These are phyloP conservation scores for Juglanconis juglandina DNA, from an alignment of 2,329 filamentous ascomycete species.

Conservation along the genomic window DNA sequence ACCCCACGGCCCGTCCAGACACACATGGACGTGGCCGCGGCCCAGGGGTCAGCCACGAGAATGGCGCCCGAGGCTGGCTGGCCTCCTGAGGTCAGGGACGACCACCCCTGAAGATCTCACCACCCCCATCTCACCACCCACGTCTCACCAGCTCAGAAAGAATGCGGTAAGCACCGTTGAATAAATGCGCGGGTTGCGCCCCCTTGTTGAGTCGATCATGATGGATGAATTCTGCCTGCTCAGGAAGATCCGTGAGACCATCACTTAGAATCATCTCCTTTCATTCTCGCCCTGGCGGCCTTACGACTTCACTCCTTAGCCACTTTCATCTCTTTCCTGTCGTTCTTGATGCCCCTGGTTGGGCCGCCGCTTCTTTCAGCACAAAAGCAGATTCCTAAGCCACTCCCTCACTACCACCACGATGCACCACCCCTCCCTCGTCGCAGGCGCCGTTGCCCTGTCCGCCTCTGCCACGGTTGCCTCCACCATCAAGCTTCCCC, in stretches of 20 bases:
- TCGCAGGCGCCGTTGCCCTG: neutral
- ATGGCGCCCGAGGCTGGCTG: neutral
- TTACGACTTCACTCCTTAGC: neutral
- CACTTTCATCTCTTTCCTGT: neutral
- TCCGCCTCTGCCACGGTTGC: neutral
- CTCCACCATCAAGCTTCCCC: neutral
- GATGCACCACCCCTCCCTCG: neutral
- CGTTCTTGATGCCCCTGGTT: no score
- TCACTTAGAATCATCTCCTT: neutral
- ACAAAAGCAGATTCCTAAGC: no score
- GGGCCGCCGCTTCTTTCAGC: no score
- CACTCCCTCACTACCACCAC: neutral
- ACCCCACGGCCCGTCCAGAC: no score
- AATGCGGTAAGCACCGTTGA: neutral
- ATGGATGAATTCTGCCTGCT: neutral
- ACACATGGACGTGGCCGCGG: slow-evolving; percentile 22
- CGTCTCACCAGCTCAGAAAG: no score
- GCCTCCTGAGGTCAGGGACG: neutral
- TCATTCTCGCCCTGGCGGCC: neutral
- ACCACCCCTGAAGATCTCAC: neutral
- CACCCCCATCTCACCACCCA: neutral
- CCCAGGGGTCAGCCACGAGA: neutral
- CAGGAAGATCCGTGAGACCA: neutral
- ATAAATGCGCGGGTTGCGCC: neutral
- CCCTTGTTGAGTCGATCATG: neutral